phyloP scores from a whole-genome alignment of 2,329 filamentous ascomycete species.

The Monascus ruber region DNA sequence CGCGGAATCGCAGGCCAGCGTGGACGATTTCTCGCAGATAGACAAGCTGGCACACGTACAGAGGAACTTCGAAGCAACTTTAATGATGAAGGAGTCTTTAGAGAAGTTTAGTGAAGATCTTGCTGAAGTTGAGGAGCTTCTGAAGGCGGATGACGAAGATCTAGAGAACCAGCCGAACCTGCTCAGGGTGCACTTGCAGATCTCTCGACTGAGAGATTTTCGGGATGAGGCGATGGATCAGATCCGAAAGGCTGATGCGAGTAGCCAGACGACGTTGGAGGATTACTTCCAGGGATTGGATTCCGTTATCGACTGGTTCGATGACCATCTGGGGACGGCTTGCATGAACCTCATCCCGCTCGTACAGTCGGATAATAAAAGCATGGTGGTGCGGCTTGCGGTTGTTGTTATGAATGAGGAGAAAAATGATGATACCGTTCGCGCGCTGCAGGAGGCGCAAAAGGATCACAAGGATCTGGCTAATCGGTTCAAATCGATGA shows the following conservation, averaged over 20 bases:
- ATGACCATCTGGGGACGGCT: conserved; percentile 81
- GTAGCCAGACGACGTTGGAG: conserved; percentile 69
- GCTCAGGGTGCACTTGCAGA: conserved; percentile 77
- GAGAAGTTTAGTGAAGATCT: conserved; percentile 76
- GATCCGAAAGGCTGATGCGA: conserved; percentile 68
- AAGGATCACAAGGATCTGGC: conserved; percentile 94
- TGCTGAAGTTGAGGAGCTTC: conserved; percentile 61
- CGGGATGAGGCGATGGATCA: conserved; percentile 95
- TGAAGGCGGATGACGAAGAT: conserved; percentile 74
- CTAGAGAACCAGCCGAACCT: conserved; percentile 86
- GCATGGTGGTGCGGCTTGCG: conserved; percentile 80
- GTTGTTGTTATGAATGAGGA: conserved; percentile 92
- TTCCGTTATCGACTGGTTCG: conserved; percentile 84
- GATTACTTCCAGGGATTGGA: conserved; percentile 85
- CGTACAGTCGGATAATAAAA: conserved; percentile 74
- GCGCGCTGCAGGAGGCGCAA: conserved; percentile 85
- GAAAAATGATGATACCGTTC: conserved; percentile 84
- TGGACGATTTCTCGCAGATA: conserved; percentile 92
- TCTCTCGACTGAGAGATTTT: conserved; percentile 86
- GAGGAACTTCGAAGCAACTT: conserved; percentile 86
- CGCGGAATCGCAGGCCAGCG: conserved; percentile 94
- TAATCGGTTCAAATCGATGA: conserved; percentile 86
- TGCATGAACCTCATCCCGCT: conserved; percentile 84
- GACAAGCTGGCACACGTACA: conserved; percentile 46
- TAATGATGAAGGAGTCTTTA: conserved; percentile 84